Conservation (phyloP, 345 rosid genomes). For the Salix purpurea region DNA sequence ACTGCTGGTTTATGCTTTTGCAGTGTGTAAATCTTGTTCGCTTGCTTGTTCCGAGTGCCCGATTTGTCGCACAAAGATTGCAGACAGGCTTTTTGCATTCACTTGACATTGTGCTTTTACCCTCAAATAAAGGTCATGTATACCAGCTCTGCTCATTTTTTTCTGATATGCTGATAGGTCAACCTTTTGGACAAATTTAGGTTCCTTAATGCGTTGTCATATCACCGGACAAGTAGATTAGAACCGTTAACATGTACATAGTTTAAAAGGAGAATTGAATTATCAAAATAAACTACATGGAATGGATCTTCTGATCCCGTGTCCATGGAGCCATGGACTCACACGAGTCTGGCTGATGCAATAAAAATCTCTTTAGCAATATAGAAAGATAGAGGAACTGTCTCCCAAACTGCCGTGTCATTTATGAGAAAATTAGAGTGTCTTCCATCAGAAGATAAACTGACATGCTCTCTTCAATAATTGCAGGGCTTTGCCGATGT, state of each 20-base stretch:
- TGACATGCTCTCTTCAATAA: conserved; percentile 2
- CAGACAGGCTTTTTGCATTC: conserved; percentile 93
- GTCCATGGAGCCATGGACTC: neutral
- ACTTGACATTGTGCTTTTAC: conserved; percentile 43
- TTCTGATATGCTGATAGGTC: neutral
- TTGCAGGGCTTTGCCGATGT: conserved; percentile 36
- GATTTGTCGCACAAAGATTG: conserved; percentile 89
- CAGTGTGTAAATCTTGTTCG: conserved; percentile 99
- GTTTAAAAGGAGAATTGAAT: neutral
- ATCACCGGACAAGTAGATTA: neutral
- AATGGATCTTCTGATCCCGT: neutral
- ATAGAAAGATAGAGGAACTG: neutral
- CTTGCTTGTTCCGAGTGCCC: conserved; percentile 98
- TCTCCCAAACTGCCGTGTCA: neutral
- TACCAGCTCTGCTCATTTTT: neutral
- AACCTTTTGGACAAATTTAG: neutral
- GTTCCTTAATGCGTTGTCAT: neutral
- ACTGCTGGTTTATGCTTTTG: conserved; percentile 8
- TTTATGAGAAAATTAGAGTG: neutral
- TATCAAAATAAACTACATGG: neutral
- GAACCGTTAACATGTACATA: neutral
- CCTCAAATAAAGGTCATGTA: conserved; percentile 33
- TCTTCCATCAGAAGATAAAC: neutral
- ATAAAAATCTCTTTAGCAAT: neutral
- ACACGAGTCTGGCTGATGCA: neutral